Percentiles rank a stretch among this genome's conserved stretches.
These are phyloP conservation scores for Taphrina wiesneri DNA, from an alignment of 1,139 yeast genomes.

Conservation along the genomic window DNA sequence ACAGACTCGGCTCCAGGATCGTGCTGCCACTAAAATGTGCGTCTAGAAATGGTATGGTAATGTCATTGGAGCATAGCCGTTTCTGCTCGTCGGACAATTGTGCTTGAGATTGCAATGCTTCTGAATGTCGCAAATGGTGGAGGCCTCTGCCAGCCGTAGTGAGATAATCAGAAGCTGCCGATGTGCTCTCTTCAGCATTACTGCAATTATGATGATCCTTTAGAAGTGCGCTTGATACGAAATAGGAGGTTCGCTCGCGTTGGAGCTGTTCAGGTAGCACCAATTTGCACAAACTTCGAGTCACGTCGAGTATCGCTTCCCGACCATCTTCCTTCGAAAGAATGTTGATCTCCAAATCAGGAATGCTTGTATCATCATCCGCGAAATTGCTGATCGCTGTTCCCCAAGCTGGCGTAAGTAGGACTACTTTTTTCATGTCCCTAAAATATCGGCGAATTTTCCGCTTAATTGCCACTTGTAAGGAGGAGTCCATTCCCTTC, in stretches of 20 bases:
- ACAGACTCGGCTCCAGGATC: conserved; percentile 86
- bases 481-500: conserved; percentile 31
- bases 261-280: conserved; percentile 57
- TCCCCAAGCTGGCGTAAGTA: conserved; percentile 28
- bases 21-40: conserved; percentile 23
- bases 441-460: conserved; percentile 28
- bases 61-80: neutral
- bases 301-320: conserved; percentile 81
- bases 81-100: neutral
- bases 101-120: neutral
- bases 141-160: conserved; percentile 46
- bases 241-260: neutral
- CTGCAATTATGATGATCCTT: neutral
- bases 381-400: neutral
- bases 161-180: neutral
- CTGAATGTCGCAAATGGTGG: neutral
- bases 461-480: conserved; percentile 29
- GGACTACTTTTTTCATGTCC: conserved; percentile 11
- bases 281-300: conserved; percentile 80
- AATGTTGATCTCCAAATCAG: conserved; percentile 63
- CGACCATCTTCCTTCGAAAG: conserved; percentile 82
- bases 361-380: conserved; percentile 18
- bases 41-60: conserved; percentile 26
- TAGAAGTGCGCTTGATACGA: neutral
- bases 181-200: conserved; percentile 47